Evolutionary conservation across 176 grass and related monocot genomes (phyloP), one percentile per base, ranked within the genome.

Genomic region (Neostapfia colusana): DNA sequence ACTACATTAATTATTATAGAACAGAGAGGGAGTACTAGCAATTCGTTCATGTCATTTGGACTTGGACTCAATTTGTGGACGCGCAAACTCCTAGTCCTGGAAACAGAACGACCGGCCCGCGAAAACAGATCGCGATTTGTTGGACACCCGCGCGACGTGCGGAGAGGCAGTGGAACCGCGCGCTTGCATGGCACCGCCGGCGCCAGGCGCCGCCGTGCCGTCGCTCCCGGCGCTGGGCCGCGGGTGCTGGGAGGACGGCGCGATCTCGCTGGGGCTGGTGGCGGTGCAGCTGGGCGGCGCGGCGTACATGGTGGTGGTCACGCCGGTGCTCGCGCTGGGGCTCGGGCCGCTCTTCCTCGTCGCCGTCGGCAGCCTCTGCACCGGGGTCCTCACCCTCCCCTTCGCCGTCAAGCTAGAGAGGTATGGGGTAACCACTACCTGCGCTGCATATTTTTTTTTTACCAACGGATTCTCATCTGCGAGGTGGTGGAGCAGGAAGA

Each of bases 331-430:
- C 67, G 87, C 83, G 42, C 67, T 91, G 27, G 92, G 89, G 51
- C 76, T 95, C 14, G 80, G 89, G 48, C 89, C 92, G 26, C 77
- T 91, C 46, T 91, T 95, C 79, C 83, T 95, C 41, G 78, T 95
- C 59, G 78, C 84, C 63, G 82, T 89, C 72, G 89, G 89, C 42
- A 95, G 88, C 68, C 83, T 94, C 23, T 51, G 72, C 70, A 94
- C 85, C 5, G 71, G 59, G 0, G 1, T 88, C 51, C 43, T 91
- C 72, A 88, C 82, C 75, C 73, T 84, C 51, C 88, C 88, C 40
- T 83, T 94, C 36, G 79, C 92, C 12, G 6, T 90, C 70, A 75
- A 80, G 21, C 50, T 90, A 28, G 92, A 94, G 67, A 90, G 84
- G 91, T 93, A 59, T 49, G 12, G 5, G 3, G 31, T 31, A 31